Percentiles rank a stretch among this genome's conserved stretches.
These are phyloP conservation scores for Lavandula angustifolia DNA, from an alignment of 257 asterid genomes.

Conservation along the genomic window DNA sequence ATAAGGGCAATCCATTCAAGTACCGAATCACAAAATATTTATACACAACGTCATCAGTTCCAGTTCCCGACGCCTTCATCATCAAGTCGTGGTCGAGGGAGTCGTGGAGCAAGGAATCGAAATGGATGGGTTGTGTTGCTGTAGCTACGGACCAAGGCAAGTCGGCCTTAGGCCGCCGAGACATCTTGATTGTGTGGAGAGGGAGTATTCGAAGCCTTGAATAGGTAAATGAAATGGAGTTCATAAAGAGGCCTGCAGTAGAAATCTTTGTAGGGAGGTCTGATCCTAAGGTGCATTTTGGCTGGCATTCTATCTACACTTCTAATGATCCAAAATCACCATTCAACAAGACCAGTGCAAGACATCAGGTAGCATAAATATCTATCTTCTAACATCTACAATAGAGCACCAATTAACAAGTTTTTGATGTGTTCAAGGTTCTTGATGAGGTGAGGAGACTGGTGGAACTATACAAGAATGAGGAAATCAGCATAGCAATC, in stretches of 20 bases:
- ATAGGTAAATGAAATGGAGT: conserved; percentile 74
- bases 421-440: conserved; percentile 30
- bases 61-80: conserved; percentile 71
- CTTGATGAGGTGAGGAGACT: conserved; percentile 39
- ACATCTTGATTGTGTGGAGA: conserved; percentile 77
- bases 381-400: background rate
- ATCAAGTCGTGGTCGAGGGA: conserved; percentile 63
- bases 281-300: conserved; percentile 58
- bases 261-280: conserved; percentile 44
- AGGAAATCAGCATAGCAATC: conserved; percentile 37
- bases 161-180: conserved; percentile 65
- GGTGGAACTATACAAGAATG: conserved; percentile 35
- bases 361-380: conserved; percentile 57
- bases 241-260: conserved; percentile 51
- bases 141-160: conserved; percentile 86
- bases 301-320: conserved; percentile 78
- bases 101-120: conserved; percentile 82
- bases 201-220: conserved; percentile 66
- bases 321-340: conserved; percentile 65
- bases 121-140: conserved; percentile 86
- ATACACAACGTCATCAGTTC: conserved; percentile 61
- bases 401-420: conserved; percentile 39
- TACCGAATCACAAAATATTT: conserved; percentile 56
- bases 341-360: conserved; percentile 57
- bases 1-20: conserved; percentile 49